Evolutionary conservation across 768 basidiomycete species (phyloP).

Genomic region (Suillus subaureus): DNA sequence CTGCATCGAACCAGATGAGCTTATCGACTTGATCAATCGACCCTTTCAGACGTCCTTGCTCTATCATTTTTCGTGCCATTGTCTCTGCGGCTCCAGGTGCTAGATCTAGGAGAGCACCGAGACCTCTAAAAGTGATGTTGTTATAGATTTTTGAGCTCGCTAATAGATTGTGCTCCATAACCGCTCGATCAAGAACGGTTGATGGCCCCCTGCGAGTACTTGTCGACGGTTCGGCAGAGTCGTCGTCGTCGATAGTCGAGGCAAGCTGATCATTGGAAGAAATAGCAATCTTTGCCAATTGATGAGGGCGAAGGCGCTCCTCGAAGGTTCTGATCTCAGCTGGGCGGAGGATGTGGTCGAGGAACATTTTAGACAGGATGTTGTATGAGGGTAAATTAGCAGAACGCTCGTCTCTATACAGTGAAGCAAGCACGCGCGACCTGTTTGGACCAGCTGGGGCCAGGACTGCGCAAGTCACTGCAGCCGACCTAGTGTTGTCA

Average conservation of each 20-base stretch:
- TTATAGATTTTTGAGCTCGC: slow-evolving; percentile 97
- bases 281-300: slow-evolving; percentile 88
- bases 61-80: slow-evolving; percentile 98
- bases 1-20: slow-evolving; percentile 91
- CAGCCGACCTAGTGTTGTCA: slow-evolving; percentile 61
- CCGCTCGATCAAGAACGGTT: slow-evolving; percentile 94
- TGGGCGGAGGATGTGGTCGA: slow-evolving; percentile 93
- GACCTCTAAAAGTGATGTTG: slow-evolving; percentile 94
- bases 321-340: slow-evolving; percentile 91
- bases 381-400: slow-evolving; percentile 77
- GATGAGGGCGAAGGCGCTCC: slow-evolving; percentile 84
- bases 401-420: slow-evolving; percentile 93
- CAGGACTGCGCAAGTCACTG: slow-evolving; percentile 94
- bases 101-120: slow-evolving; percentile 87
- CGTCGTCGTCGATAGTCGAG: slow-evolving; percentile 62
- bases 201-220: slow-evolving; percentile 90
- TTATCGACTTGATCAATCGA: slow-evolving; percentile 96
- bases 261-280: slow-evolving; percentile 82
- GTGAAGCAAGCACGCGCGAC: slow-evolving; percentile 87
- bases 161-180: slow-evolving; percentile 98
- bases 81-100: slow-evolving; percentile 93
- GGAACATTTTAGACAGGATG: slow-evolving; percentile 97
- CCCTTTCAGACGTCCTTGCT: slow-evolving; percentile 91
- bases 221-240: slow-evolving; percentile 51
- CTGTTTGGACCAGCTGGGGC: slow-evolving; percentile 97